Conservation (phyloP, 176 grass and related monocot species). For the Melocanna baccifera region DNA sequence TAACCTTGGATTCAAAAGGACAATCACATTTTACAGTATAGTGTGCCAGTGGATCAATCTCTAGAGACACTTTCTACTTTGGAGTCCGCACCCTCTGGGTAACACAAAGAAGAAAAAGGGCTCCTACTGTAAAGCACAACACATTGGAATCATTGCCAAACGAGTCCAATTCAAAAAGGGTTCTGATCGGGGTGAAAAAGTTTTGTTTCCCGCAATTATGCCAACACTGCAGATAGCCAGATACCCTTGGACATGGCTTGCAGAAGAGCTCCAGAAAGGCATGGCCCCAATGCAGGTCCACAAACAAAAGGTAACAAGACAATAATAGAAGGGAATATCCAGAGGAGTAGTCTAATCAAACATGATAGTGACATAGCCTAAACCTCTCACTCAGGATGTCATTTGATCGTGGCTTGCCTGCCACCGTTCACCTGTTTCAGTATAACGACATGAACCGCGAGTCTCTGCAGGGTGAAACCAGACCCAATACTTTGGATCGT, state of each 20-base stretch:
- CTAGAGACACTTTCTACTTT: constrained; percentile 18
- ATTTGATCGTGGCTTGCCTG: constrained; percentile 21
- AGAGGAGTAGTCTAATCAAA: constrained; percentile 46
- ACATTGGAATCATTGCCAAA: constrained; percentile 43
- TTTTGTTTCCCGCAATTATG: constrained; percentile 48
- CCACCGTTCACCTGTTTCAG: background rate
- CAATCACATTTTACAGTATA: constrained; percentile 2
- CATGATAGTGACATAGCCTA: constrained; percentile 16
- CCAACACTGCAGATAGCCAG: constrained; percentile 33
- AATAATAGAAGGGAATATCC: constrained; percentile 55
- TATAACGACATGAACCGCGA: background rate
- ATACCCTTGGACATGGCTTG: constrained; percentile 22
- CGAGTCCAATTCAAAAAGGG: constrained; percentile 52
- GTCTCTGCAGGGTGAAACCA: background rate
- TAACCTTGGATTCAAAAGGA: background rate
- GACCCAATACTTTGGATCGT: background rate
- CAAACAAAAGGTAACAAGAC: constrained; percentile 48
- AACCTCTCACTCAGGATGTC: constrained; percentile 11
- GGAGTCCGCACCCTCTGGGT: constrained; percentile 24
- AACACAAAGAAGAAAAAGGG: constrained; percentile 41
- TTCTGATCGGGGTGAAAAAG: constrained; percentile 48
- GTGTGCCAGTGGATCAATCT: constrained; percentile 6
- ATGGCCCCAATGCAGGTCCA: constrained; percentile 35
- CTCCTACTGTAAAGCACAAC: constrained; percentile 31
- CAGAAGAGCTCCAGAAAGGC: constrained; percentile 32